phyloP scores from a whole-genome alignment of 2,329 filamentous ascomycete species.

The Parafenestella ontariensis region DNA sequence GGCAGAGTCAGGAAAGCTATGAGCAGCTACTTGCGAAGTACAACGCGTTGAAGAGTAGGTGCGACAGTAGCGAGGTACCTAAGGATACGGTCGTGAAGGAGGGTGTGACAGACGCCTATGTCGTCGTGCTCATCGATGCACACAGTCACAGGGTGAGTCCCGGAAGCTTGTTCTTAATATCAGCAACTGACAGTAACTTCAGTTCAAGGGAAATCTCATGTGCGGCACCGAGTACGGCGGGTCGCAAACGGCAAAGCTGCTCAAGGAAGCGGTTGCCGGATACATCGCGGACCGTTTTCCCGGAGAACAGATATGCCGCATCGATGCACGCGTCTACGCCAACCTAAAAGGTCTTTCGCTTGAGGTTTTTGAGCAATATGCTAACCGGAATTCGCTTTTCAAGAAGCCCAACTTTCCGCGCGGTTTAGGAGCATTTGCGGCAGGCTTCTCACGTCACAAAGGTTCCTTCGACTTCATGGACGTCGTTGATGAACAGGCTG shows the following conservation, averaged over 20 bases:
- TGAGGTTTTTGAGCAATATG: not conserved
- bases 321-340: not conserved
- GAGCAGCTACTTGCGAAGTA: not conserved
- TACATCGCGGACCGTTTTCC: not conserved
- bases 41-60: not conserved
- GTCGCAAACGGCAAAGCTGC: not conserved
- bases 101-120: not conserved
- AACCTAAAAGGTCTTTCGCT: not conserved
- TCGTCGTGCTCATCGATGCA: not conserved
- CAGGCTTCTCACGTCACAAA: conserved; percentile 3
- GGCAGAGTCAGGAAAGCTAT: not conserved
- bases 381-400: not conserved
- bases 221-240: not conserved
- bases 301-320: not conserved
- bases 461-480: conserved; percentile 3
- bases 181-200: not conserved
- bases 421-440: conserved; percentile 1
- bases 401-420: not conserved
- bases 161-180: too few species aligned
- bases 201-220: not conserved
- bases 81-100: not conserved
- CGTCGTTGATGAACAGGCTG: not conserved
- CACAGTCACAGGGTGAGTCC: not conserved
- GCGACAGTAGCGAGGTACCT: not conserved
- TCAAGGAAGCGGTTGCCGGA: not conserved